Evolutionary conservation across 805 yeast genomes (phyloP).

Genomic region (Candida bentonensis): DNA sequence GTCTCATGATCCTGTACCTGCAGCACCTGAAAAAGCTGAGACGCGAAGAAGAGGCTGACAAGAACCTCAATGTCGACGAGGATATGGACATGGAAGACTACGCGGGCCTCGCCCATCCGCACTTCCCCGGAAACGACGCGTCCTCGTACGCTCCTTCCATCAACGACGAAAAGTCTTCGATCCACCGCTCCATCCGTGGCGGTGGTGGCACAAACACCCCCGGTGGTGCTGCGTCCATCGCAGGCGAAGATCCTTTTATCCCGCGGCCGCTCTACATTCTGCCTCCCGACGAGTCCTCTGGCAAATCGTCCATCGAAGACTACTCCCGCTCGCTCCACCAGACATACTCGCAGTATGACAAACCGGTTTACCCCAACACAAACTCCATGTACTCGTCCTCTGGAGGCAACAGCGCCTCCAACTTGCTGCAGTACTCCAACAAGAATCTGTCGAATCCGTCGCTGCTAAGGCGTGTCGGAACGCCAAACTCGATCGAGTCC

Average conservation of each 20-base stretch:
- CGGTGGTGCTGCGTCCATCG: slow-evolving; percentile 2
- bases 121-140: slow-evolving; percentile 1
- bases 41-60: slow-evolving; percentile 23
- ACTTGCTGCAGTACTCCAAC: slow-evolving; percentile 9
- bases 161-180: background rate
- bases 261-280: slow-evolving; percentile 10
- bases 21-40: slow-evolving; percentile 19
- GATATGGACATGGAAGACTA: slow-evolving; percentile 21
- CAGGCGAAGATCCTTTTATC: slow-evolving; percentile 9
- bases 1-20: slow-evolving; percentile 19
- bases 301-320: slow-evolving; percentile 12
- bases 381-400: slow-evolving; percentile 11
- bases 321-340: slow-evolving; percentile 12
- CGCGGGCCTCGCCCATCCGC: slow-evolving; percentile 3
- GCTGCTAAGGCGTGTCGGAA: background rate
- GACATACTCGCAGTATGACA: slow-evolving; percentile 8
- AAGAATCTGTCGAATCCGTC: background rate
- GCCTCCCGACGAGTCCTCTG: slow-evolving; percentile 11
- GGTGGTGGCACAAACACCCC: slow-evolving; percentile 1
- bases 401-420: slow-evolving; percentile 12
- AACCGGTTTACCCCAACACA: slow-evolving; percentile 8
- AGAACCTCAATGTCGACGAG: slow-evolving; percentile 23
- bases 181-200: background rate
- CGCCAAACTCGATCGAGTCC: background rate
- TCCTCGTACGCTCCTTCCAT: background rate